Evolutionary conservation across 495 filamentous ascomycete species (phyloP).

Genomic region (Delitschia confertaspora): DNA sequence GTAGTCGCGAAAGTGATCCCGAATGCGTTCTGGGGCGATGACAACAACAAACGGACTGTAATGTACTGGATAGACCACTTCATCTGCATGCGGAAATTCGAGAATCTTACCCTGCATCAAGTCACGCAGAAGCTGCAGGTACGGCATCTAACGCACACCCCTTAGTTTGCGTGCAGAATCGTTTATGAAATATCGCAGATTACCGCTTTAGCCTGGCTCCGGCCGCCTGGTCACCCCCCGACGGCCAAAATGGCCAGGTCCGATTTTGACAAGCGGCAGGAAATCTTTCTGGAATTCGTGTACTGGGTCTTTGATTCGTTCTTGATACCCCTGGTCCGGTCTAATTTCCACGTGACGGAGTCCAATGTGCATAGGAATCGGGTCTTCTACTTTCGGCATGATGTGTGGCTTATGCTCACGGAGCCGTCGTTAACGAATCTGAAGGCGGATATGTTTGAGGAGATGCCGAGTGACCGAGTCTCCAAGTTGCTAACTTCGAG

Average conservation of each 20-base stretch:
- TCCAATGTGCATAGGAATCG: conserved; percentile 70
- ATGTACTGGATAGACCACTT: conserved; percentile 65
- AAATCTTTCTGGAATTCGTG: conserved; percentile 74
- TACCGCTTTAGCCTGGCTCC: conserved; percentile 59
- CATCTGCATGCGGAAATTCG: conserved; percentile 67
- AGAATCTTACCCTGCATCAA: conserved; percentile 71
- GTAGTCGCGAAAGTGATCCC: conserved; percentile 69
- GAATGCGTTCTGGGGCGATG: conserved; percentile 61
- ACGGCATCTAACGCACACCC: conserved; percentile 18
- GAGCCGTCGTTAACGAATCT: conserved; percentile 62
- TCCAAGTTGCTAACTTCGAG: conserved; percentile 50
- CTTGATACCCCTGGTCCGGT: conserved; percentile 75
- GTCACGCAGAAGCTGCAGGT: conserved; percentile 71
- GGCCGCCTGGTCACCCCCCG: conserved; percentile 37
- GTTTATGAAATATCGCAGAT: conserved; percentile 26
- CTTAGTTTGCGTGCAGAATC: no score
- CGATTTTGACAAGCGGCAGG: conserved; percentile 65
- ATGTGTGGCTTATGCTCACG: conserved; percentile 71
- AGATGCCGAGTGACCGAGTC: conserved; percentile 53
- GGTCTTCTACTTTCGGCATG: conserved; percentile 90
- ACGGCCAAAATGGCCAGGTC: conserved; percentile 53
- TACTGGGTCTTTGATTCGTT: conserved; percentile 92
- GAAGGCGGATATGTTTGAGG: conserved; percentile 70
- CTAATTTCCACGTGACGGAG: conserved; percentile 91
- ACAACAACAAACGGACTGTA: conserved; percentile 52